Base-by-base conservation (phyloP, 225 moss, liverwort and hornwort genomes). In the Thuidium tamariscinum region DNA sequence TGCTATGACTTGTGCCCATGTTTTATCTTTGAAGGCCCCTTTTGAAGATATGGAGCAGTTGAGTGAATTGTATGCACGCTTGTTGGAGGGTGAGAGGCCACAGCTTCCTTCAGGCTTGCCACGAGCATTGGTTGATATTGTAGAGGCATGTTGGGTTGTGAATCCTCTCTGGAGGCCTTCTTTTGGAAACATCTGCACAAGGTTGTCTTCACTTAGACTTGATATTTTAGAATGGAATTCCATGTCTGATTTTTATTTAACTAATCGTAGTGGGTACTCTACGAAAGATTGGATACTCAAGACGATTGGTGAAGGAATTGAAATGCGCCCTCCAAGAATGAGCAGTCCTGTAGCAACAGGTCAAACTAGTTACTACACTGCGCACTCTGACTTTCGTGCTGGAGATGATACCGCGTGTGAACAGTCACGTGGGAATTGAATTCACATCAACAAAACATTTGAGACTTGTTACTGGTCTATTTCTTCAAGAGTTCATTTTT, bases 181-280 rank as follows among this genome's bases (percentile, higher is more conserved):
- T 52, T 52, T 75, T n/a, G 1, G 0, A 3, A 0, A 22, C 21
- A 51, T 75, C 0, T n/a, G 5, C 1, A 9, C 0, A 0, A 1
- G n/a, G 23, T 52, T 75, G 21, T 0, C 3, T 52, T 0, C 8
- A 8, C 8, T 52, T 14, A 34, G 52, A 23, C 52, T n/a, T 0
- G 0, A 75, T 22, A 0, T n/a, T 2, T 22, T 20, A n/a, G 22
- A 4, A 34, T 1, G 22, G 36, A 3, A 18, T 7, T 19, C 17
- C 16, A 16, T 16, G 10, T 11, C 52, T 6, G 16, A 10, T 16
- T 16, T 16, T 6, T 52, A 4, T 52, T 11, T 4, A 52, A 16
- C 10, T n/a, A n/a, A n/a, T n/a, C n/a, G n/a, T n/a, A n/a, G n/a
- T n/a, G n/a, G n/a, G n/a, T n/a, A n/a, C n/a, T n/a, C n/a, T n/a